Evolutionary conservation across 129 eudicot genomes (phyloP).

Genomic region (Flaveria brownii): DNA sequence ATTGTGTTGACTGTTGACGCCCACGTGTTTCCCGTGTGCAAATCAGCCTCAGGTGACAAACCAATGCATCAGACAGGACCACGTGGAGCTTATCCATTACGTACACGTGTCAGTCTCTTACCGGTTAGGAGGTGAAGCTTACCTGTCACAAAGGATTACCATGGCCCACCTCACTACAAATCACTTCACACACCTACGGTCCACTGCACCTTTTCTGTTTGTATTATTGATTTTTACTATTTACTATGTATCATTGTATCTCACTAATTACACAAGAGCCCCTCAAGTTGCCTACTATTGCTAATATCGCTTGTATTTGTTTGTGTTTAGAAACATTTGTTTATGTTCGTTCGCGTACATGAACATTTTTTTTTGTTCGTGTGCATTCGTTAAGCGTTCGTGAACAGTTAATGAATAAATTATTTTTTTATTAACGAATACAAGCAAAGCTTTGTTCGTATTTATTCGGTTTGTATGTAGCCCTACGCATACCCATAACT

Average conservation of each 20-base stretch:
- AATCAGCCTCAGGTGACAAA: slow-evolving; percentile 17
- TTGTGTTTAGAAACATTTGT: too few relatives aligned
- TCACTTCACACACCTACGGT: slow-evolving; percentile 6
- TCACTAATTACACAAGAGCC: not conserved
- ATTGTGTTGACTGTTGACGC: not conserved
- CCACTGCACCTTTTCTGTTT: slow-evolving; percentile 27
- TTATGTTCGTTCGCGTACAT: too few relatives aligned
- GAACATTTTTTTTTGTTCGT: too few relatives aligned
- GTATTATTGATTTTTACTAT: not conserved
- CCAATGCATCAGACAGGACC: slow-evolving; percentile 23
- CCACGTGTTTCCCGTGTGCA: slow-evolving; percentile 20
- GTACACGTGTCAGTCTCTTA: slow-evolving; percentile 39
- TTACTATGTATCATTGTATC: not conserved
- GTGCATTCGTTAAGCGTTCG: too few relatives aligned
- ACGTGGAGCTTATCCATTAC: slow-evolving; percentile 31
- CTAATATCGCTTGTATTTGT: too few relatives aligned
- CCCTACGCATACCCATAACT: too few relatives aligned
- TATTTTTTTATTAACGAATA: too few relatives aligned
- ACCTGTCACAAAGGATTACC: slow-evolving; percentile 36
- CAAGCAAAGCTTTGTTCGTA: too few relatives aligned
- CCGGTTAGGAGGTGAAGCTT: slow-evolving; percentile 34
- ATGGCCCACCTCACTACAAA: slow-evolving; percentile 3
- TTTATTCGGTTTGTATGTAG: too few relatives aligned
- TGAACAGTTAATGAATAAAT: too few relatives aligned
- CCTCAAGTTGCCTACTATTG: not conserved